Evolutionary conservation across 768 basidiomycete genomes (phyloP).

Genomic region (Grammothele lineata): DNA sequence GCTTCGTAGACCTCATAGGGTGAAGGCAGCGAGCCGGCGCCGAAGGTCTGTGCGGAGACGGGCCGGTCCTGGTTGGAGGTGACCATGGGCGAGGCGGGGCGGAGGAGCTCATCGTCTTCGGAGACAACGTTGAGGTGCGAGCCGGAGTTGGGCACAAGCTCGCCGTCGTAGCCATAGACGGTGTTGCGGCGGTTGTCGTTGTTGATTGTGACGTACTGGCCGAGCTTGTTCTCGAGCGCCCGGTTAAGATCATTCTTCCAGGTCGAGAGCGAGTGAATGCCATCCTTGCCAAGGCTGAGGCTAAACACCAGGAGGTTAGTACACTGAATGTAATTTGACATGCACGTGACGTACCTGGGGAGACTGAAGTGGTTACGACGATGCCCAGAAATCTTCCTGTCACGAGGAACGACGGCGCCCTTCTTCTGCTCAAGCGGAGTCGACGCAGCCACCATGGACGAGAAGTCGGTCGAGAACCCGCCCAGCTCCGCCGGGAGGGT

Average conservation of each 20-base stretch:
- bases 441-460: slow-evolving; percentile 55
- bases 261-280: slow-evolving; percentile 42
- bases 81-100: slow-evolving; percentile 14
- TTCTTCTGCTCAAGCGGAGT: slow-evolving; percentile 45
- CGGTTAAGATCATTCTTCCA: slow-evolving; percentile 54
- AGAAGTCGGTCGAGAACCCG: slow-evolving; percentile 36
- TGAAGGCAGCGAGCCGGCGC: slow-evolving; percentile 39
- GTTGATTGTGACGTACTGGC: slow-evolving; percentile 37
- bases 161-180: slow-evolving; percentile 19
- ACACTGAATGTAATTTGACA: background rate
- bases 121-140: slow-evolving; percentile 33
- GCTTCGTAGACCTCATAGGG: slow-evolving; percentile 47
- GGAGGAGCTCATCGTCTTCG: slow-evolving; percentile 36
- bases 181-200: slow-evolving; percentile 46
- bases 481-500: slow-evolving; percentile 28
- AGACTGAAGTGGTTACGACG: slow-evolving; percentile 64
- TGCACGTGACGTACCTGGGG: slow-evolving; percentile 47
- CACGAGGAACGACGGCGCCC: slow-evolving; percentile 15
- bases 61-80: slow-evolving; percentile 1
- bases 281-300: slow-evolving; percentile 59
- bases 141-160: slow-evolving; percentile 13
- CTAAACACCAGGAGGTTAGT: slow-evolving; percentile 34
- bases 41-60: slow-evolving; percentile 13
- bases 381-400: slow-evolving; percentile 47
- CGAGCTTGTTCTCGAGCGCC: slow-evolving; percentile 41